Base-by-base conservation (phyloP, 1,284 basidiomycete species). In the Ceratobasidium theobromae region DNA sequence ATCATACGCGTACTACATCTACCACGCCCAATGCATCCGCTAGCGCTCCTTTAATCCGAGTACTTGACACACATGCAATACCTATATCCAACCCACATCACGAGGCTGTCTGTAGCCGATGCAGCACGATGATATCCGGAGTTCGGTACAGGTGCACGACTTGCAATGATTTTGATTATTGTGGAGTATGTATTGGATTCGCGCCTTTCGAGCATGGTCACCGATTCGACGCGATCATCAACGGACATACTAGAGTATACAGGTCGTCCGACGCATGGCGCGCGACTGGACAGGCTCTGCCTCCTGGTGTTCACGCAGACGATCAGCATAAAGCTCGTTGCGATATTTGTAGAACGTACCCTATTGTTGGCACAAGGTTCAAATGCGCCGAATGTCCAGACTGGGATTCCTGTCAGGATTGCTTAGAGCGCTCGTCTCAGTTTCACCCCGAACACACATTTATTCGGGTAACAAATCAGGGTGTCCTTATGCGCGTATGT, bases 131-230 rank as follows among this genome's bases (percentile, higher is more conserved):
- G 28, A 38, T 51, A 52, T 35, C 23, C 32, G 58, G 58, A 1
- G 32, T 62, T 51, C 58, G 46, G 9, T 62, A 62, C 27, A 51
- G 28, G 14, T 62, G 46, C 14, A 30, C 23, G n/a, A 41, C 33
- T n/a, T 62, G 46, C 48, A 30, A 51, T 4, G 58, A 62, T 48
- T 62, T 62, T 23, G 58, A 62, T 23, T 62, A 62, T 30, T 62
- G 46, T 35, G 32, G 32, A n/a, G 18, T 62, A 18, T 62, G 58
- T 23, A 51, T 51, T n/a, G 46, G 23, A 30, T 49, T 51, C 11
- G 58, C 58, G 12, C 46, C 46, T n/a, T 23, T 51, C 16, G 46
- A 62, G 23, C 46, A 51, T 21, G 21, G 45, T 21, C 58, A 62
- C 25, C 58, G 33, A 8, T 62, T 62, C 32, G 45, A 51, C 21